These are phyloP conservation scores for Calycina herbarum DNA, from an alignment of 2,329 filamentous ascomycete species.

Conservation along the genomic window DNA sequence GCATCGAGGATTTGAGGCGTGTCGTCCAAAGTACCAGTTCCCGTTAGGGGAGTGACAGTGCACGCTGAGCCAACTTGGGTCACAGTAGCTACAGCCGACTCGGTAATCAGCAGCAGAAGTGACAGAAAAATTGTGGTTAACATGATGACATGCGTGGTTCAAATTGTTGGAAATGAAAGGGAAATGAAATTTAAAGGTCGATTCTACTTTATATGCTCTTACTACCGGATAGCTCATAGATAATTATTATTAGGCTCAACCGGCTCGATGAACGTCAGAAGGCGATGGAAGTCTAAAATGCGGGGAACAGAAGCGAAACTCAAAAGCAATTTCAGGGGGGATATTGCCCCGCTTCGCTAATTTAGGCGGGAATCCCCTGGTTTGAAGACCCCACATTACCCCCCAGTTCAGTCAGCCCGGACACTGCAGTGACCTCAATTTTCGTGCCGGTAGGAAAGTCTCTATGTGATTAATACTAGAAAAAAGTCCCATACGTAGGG, in stretches of 20 bases:
- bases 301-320: constrained; percentile 7
- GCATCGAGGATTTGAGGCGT: constrained; percentile 43
- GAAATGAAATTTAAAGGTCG: background rate
- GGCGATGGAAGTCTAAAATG: background rate
- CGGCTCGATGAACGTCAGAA: background rate
- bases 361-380: background rate
- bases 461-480: no score
- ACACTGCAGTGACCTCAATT: no score
- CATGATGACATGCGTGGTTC: background rate
- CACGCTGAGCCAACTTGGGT: constrained; percentile 18
- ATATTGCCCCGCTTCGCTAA: background rate
- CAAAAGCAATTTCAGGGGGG: background rate
- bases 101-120: background rate
- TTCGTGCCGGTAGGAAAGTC: no score
- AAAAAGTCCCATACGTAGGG: no score
- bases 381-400: background rate
- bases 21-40: constrained; percentile 36
- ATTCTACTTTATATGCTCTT: background rate
- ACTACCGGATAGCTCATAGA: background rate
- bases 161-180: background rate
- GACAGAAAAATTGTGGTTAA: background rate
- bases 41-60: constrained; percentile 18
- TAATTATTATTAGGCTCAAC: background rate
- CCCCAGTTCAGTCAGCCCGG: background rate
- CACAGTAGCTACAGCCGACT: background rate